A percentile compares a stretch with the other conserved stretches of the same genome.
phyloP scores from a whole-genome alignment of 345 rosid genomes.

The Dipteronia sinensis region DNA sequence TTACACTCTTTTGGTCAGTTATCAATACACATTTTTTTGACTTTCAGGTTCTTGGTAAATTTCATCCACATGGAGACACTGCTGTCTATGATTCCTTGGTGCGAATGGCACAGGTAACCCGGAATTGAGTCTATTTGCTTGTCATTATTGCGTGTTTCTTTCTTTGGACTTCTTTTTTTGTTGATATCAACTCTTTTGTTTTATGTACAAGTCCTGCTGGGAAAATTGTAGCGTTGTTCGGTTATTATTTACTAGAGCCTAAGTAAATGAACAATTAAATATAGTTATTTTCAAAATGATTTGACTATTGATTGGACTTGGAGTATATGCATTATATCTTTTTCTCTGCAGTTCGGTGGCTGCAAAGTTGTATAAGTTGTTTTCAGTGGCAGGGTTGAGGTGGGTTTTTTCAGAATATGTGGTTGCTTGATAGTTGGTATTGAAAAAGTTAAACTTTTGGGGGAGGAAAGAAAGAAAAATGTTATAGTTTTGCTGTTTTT shows the following conservation, averaged over 20 bases:
- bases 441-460: not conserved
- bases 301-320: constrained; percentile 4
- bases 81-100: constrained; percentile 95
- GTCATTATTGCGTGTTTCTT: not conserved
- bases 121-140: not conserved
- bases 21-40: not conserved
- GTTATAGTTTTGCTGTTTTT: not conserved
- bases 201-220: too few species aligned
- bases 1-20: not conserved
- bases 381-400: not conserved
- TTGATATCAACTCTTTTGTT: too few species aligned
- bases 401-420: not conserved
- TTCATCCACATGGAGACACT: constrained; percentile 94
- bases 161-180: too few species aligned
- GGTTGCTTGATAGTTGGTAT: not conserved
- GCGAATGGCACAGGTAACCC: constrained; percentile 93
- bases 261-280: not conserved
- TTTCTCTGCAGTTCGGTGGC: not conserved
- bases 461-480: not conserved
- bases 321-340: not conserved
- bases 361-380: not conserved
- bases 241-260: not conserved
- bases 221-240: too few species aligned
- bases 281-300: not conserved
- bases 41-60: constrained; percentile 89